Percentiles rank a stretch among this genome's conserved stretches.
phyloP scores from a whole-genome alignment of 2,329 filamentous ascomycete genomes.

The Diaporthe vaccinii region DNA sequence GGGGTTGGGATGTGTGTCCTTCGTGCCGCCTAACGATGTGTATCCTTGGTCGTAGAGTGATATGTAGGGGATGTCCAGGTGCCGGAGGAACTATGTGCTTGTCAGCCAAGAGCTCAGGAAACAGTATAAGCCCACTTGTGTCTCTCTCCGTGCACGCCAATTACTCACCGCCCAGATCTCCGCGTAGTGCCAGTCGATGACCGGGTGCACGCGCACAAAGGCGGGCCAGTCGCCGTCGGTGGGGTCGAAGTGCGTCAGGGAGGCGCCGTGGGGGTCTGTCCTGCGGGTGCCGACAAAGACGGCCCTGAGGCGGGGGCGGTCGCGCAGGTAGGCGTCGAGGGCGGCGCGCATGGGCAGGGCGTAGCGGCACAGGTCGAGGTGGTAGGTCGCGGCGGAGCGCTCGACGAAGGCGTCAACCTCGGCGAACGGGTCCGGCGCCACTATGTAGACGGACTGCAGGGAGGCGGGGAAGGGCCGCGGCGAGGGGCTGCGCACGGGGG shows the following conservation, averaged over 20 bases:
- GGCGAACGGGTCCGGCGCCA: slow-evolving; percentile 84
- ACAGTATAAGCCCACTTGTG: neutral
- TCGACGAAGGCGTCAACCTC: slow-evolving; percentile 89
- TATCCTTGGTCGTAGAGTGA: slow-evolving; percentile 78
- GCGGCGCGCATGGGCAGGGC: slow-evolving; percentile 84
- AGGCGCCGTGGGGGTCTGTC: slow-evolving; percentile 90
- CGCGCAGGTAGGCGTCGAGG: slow-evolving; percentile 81
- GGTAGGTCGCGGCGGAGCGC: slow-evolving; percentile 75
- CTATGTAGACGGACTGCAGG: slow-evolving; percentile 90
- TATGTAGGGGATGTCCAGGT: slow-evolving; percentile 87
- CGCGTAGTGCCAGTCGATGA: slow-evolving; percentile 97
- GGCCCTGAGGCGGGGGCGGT: slow-evolving; percentile 76
- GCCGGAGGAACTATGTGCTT: slow-evolving; percentile 77
- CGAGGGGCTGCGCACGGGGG: slow-evolving; percentile 37
- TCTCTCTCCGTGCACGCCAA: neutral
- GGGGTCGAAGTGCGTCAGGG: slow-evolving; percentile 83
- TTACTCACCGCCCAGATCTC: slow-evolving; percentile 91
- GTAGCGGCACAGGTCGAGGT: slow-evolving; percentile 82
- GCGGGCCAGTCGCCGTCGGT: slow-evolving; percentile 92
- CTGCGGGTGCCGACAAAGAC: slow-evolving; percentile 90
- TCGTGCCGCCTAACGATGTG: slow-evolving; percentile 87
- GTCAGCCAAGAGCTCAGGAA: slow-evolving; percentile 24
- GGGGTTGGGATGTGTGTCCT: slow-evolving; percentile 92
- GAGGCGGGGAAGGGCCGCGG: slow-evolving; percentile 54
- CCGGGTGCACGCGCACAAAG: slow-evolving; percentile 94